Evolutionary conservation across 2,329 filamentous ascomycete species (phyloP).

Genomic region (Botrytis medusae): DNA sequence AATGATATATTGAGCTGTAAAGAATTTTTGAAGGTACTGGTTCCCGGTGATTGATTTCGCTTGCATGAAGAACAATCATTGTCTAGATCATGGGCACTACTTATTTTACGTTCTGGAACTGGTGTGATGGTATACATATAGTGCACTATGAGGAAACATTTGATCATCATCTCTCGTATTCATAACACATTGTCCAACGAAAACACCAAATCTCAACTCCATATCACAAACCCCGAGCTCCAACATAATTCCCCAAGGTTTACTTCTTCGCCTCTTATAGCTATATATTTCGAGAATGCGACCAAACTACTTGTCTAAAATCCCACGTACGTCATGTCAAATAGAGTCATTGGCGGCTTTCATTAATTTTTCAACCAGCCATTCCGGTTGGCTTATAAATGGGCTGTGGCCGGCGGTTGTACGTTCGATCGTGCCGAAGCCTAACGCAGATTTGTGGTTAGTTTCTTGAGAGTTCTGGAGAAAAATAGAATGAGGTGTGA

Average conservation of each 20-base stretch:
- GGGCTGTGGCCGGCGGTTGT: conserved; percentile 30
- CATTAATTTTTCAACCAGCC: conserved; percentile 16
- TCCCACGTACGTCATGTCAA: not conserved
- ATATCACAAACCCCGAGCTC: not conserved
- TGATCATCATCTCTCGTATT: not conserved
- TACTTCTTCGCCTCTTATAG: not conserved
- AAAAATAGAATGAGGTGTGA: not conserved
- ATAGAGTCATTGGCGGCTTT: conserved; percentile 4
- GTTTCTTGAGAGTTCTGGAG: not conserved
- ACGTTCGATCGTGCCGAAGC: conserved; percentile 26
- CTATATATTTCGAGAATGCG: not conserved
- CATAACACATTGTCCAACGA: not conserved
- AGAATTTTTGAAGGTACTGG: not conserved
- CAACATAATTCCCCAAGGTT: not conserved
- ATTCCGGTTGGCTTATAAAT: conserved; percentile 31
- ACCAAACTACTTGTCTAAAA: not conserved
- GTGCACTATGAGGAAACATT: not conserved
- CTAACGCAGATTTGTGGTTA: not conserved
- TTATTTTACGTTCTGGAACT: not conserved
- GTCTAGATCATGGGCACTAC: not conserved
- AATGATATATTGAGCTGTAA: not conserved
- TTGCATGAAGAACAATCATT: not conserved
- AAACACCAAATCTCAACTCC: not conserved
- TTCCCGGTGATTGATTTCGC: not conserved
- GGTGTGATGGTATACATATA: not conserved